These are phyloP conservation scores for Alliaria petiolata DNA, from an alignment of 345 rosid genomes.

Conservation along the genomic window DNA sequence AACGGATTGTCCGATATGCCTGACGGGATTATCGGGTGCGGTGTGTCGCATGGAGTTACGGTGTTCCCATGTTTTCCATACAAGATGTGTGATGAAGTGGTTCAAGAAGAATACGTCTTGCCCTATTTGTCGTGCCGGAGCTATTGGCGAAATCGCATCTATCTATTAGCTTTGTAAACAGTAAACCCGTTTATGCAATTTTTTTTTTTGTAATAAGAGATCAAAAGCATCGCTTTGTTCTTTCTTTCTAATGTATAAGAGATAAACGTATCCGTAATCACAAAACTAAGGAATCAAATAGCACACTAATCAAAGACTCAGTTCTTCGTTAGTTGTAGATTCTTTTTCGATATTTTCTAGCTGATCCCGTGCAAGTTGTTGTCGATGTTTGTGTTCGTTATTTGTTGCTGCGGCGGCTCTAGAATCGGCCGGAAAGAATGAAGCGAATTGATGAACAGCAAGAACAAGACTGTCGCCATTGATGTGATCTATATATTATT, in stretches of 20 bases:
- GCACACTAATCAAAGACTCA: not conserved
- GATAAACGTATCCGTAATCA: slow-evolving; percentile 6
- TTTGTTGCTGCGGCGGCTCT: slow-evolving; percentile 5
- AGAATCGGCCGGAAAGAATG: slow-evolving; percentile 38
- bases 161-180: not conserved
- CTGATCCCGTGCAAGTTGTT: slow-evolving; percentile 36
- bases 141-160: not conserved
- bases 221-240: too few relatives aligned
- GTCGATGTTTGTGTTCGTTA: not conserved
- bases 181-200: too few relatives aligned
- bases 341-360: too few relatives aligned
- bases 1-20: slow-evolving; percentile 2
- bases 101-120: not conserved
- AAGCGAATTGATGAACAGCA: slow-evolving; percentile 62
- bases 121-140: not conserved
- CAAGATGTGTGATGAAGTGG: not conserved
- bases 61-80: slow-evolving; percentile 10
- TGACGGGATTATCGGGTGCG: not conserved
- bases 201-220: too few relatives aligned
- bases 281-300: slow-evolving; percentile 4
- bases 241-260: too few relatives aligned
- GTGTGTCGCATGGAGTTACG: not conserved
- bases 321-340: not conserved
- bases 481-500: not conserved
- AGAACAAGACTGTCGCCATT: slow-evolving; percentile 42